A percentile compares a stretch with the other conserved stretches of the same genome.
These are phyloP conservation scores for Aphanomyces euteiches DNA, from an alignment of 352 stramenopile genomes.

Conservation along the genomic window DNA sequence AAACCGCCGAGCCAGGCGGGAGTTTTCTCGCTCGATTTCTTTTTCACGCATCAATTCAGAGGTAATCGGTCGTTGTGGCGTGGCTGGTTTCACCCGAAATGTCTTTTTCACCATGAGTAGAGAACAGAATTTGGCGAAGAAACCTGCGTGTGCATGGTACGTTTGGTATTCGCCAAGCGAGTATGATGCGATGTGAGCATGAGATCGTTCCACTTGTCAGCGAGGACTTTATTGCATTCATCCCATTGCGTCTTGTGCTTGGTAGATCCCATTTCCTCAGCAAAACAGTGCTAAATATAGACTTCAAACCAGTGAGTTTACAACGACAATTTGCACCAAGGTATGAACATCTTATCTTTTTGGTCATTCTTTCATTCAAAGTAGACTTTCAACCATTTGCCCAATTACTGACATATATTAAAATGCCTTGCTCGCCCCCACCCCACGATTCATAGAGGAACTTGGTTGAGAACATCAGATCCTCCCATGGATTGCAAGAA, in stretches of 20 bases:
- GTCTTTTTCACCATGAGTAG: no score
- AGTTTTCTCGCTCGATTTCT: constrained; percentile 6
- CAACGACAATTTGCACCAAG: no score
- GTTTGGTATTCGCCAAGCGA: not conserved
- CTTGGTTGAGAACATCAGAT: no score
- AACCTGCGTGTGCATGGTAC: not conserved
- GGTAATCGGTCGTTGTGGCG: not conserved
- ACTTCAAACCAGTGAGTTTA: no score
- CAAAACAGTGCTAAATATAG: not conserved
- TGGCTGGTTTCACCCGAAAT: not conserved
- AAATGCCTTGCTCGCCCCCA: no score
- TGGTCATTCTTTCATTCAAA: no score
- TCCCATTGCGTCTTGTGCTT: not conserved
- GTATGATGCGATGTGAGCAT: constrained; percentile 2
- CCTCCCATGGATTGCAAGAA: no score
- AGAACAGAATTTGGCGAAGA: no score
- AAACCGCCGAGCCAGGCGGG: not conserved
- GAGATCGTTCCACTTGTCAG: not conserved
- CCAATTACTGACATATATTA: no score
- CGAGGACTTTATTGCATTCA: not conserved
- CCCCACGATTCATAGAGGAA: no score
- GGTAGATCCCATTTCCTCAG: not conserved
- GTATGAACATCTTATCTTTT: no score
- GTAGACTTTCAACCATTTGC: no score
- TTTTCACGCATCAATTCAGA: not conserved